Conservation (phyloP, 306 rosid genomes). For the Malus sylvestris region DNA sequence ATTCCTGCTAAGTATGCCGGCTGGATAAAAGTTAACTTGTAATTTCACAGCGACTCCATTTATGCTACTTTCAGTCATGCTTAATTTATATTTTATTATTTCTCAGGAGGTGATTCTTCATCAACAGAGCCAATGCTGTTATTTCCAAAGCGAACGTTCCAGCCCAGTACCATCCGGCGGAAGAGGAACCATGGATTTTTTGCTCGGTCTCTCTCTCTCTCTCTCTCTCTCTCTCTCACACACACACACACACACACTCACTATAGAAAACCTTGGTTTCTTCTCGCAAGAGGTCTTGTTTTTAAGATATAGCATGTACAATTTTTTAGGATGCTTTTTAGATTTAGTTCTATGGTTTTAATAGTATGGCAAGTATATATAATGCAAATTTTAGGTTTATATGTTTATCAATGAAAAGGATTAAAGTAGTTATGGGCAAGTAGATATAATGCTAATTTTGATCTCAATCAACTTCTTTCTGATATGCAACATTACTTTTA, state of each 20-base stretch:
- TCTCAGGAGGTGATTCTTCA: slow-evolving; percentile 48
- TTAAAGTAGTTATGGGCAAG: background rate
- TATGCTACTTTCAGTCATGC: background rate
- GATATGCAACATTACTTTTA: background rate
- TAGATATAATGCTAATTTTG: background rate
- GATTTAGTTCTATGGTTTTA: background rate
- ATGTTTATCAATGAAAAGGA: too few species aligned
- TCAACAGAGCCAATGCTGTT: slow-evolving; percentile 69
- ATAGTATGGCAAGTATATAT: background rate
- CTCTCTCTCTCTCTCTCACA: background rate
- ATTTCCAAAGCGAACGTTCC: slow-evolving; percentile 81
- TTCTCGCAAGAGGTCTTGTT: background rate
- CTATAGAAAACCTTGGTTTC: background rate
- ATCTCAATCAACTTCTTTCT: background rate
- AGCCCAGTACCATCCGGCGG: slow-evolving; percentile 71
- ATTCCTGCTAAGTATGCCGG: background rate
- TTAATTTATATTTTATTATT: background rate
- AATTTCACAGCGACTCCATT: background rate
- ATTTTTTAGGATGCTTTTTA: background rate
- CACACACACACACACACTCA: background rate
- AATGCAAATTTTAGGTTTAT: background rate
- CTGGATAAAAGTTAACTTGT: background rate
- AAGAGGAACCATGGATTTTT: slow-evolving; percentile 93
- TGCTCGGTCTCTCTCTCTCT: slow-evolving; percentile 56
- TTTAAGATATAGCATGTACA: background rate